phyloP scores from a whole-genome alignment of 106 monocot species.

The Dendrobium officinale region DNA sequence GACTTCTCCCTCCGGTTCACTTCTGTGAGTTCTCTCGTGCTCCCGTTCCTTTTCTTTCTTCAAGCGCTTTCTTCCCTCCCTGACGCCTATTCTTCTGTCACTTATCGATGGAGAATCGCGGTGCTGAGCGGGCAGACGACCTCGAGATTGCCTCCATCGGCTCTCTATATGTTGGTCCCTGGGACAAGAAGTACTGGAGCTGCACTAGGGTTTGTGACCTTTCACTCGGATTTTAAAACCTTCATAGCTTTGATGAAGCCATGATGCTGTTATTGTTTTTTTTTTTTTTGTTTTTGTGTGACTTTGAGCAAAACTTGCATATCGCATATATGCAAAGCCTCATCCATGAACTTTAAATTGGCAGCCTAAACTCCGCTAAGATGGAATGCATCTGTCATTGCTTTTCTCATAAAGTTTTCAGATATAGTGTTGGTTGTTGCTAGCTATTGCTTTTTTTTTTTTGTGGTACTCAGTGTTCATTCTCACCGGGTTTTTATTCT shows the following conservation, averaged over 20 bases:
- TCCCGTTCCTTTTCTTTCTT: background rate
- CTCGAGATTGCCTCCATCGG: constrained; percentile 82
- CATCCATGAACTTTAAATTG: no score
- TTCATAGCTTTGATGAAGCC: background rate
- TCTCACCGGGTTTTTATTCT: background rate
- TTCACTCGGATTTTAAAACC: background rate
- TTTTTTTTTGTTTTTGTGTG: no score
- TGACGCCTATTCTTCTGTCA: background rate
- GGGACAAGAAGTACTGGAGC: constrained; percentile 98
- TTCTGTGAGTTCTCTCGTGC: no score
- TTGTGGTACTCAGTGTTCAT: background rate
- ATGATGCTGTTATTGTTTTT: background rate
- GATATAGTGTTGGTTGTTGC: background rate
- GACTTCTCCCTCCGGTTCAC: no score
- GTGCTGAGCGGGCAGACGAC: constrained; percentile 21
- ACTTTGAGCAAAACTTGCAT: no score
- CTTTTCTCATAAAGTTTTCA: background rate
- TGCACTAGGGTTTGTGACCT: constrained; percentile 55
- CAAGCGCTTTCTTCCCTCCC: background rate
- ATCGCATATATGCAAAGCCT: no score
- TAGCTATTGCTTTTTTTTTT: background rate
- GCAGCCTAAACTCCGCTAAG: no score
- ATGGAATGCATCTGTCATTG: background rate
- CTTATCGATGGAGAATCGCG: constrained; percentile 15
- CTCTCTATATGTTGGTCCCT: constrained; percentile 47